Base-by-base conservation (phyloP, 768 basidiomycete genomes). In the Trametes sanguinea region DNA sequence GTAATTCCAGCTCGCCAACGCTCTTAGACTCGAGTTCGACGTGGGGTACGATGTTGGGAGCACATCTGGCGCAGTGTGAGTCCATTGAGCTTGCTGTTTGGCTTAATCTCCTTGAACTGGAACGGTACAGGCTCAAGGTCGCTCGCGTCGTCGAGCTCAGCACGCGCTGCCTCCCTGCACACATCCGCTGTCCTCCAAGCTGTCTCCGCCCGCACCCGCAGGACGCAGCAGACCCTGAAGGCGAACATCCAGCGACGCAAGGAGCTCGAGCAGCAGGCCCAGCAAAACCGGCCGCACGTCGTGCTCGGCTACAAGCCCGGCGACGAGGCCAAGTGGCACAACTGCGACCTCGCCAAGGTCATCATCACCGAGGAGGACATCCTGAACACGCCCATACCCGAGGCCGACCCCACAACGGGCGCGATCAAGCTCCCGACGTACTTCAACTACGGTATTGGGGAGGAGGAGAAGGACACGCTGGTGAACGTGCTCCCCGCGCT, bases 241-340 rank as follows among this genome's bases (percentile, higher is more conserved):
- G 70, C 68, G 64, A 84, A 81, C 74, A 71, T 77, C 51, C 77
- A 74, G 62, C 78, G 80, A 63, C 80, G 81, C 62, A 78, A 76
- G 37, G 78, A 80, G 66, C 77, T 76, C 56, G 68, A 62, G 63
- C 72, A 73, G 59, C 69, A 68, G 51, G 78, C 74, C 22, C 75
- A 73, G 44, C 78, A 68, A 33, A 79, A 71, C 56, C 78, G 75
- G 48, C 82, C 89, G 14, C 87, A 90, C 67, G 85, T 90, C 60
- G 81, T 95, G 14, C 83, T 94, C 6, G 95, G 95, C 11, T 85
- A 85, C 14, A 80, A 85, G 44, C 78, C 83, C 6, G 81, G 82
- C 62, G 83, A 90, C 56, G 85, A 88, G 57, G 69, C 77, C 57
- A 85, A 85, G 70, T 95, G 94, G 92, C 67, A 72, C 43, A 76